Base-by-base conservation (phyloP, 1,139 yeast genomes). In the Saccharomyces hybrid region DNA sequence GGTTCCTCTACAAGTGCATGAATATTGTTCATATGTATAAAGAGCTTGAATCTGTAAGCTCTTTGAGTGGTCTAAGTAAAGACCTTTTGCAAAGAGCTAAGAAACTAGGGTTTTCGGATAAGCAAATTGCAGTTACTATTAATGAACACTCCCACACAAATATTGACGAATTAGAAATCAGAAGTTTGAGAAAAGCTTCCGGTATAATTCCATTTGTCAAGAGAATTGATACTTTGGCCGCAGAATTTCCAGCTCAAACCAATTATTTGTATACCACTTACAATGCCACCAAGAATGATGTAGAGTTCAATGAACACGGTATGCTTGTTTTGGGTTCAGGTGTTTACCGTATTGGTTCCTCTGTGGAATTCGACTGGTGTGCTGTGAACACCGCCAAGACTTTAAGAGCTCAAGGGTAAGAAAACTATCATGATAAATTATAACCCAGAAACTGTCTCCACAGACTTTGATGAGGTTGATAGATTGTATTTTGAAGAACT, bases 341-440 rank as follows among this genome's bases (percentile, higher is more conserved):
- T 76, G 99, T 93, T 54, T 93, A 93, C 80, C 83, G 99, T 75
- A 93, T 93, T 71, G 99, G 99, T 57, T 91, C 98, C 3, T 91
- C 98, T 27, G 99, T 93, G 58, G 99, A 93, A 75, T 93, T 93
- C 66, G 99, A 93, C 75, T 93, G 99, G 99, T 93, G 99, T 80
- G 99, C 98, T 52, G 99, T 93, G 59, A 83, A 95, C 58, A 87
- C 99, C 56, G 97, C 96, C 55, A 85, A 98, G 71, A 90, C 98
- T 49, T 81, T 93, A 67, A 84, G 99, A 74, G 86, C 83, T 56
- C 79, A 85, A 56, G 96, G 96, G 96, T 60, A 84, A 83, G 71
- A 88, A 86, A 75, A 93, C 99, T 50, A 84, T 93, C 61, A 93
- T 93, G 99, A 82, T 93, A 69, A 93, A 93, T 77, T 93, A 93